Percentiles rank a stretch among this genome's conserved stretches.
These are phyloP conservation scores for Chrysoporthe puriensis DNA, from an alignment of 2,329 filamentous ascomycete genomes.

Conservation along the genomic window DNA sequence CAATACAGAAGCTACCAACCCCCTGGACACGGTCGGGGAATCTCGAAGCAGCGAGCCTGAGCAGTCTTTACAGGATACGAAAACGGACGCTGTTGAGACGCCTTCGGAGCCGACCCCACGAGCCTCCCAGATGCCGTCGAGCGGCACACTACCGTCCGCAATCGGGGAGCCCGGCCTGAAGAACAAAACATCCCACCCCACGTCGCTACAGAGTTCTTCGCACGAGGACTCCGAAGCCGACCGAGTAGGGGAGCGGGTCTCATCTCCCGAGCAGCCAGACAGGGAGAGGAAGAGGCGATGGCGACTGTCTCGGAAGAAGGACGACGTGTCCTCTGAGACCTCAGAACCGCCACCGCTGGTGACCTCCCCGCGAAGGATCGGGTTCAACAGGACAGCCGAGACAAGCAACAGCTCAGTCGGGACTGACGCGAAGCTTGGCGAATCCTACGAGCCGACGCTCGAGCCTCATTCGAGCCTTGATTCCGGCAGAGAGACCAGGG, in stretches of 20 bases:
- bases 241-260: slow-evolving; percentile 63
- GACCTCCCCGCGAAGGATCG: slow-evolving; percentile 51
- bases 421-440: slow-evolving; percentile 59
- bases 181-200: slow-evolving; percentile 72
- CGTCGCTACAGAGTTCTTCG: slow-evolving; percentile 75
- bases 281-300: slow-evolving; percentile 72
- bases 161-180: slow-evolving; percentile 57
- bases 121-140: slow-evolving; percentile 50
- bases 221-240: slow-evolving; percentile 85
- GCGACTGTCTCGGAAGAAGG: slow-evolving; percentile 72
- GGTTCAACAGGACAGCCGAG: slow-evolving; percentile 65
- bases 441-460: slow-evolving; percentile 51
- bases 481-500: slow-evolving; percentile 45
- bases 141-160: slow-evolving; percentile 46
- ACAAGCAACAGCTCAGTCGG: slow-evolving; percentile 70
- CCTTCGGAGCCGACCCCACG: slow-evolving; percentile 52
- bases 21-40: slow-evolving; percentile 45
- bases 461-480: slow-evolving; percentile 47
- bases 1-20: slow-evolving; percentile 49
- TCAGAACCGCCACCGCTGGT: slow-evolving; percentile 40
- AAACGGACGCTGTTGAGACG: slow-evolving; percentile 33
- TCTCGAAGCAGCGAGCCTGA: slow-evolving; percentile 18
- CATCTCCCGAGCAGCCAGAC: slow-evolving; percentile 51
- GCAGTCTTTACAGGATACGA: slow-evolving; percentile 29
- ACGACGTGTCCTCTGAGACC: slow-evolving; percentile 52